Conservation (phyloP, 2,329 filamentous ascomycete genomes). For the Microascus cirrosus region DNA sequence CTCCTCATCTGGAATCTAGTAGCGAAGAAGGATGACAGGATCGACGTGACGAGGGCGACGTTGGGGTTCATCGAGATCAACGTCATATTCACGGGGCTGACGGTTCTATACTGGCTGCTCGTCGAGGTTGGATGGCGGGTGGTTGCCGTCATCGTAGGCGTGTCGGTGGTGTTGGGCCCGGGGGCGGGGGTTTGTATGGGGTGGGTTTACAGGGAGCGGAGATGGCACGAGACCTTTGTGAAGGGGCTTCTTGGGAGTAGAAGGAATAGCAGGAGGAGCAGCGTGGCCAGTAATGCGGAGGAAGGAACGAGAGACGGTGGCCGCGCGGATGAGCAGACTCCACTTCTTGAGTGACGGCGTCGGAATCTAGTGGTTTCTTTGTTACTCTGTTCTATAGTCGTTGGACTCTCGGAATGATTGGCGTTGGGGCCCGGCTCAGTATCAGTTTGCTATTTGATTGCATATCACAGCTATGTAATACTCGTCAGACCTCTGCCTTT, state of each 20-base stretch:
- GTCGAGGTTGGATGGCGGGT: constrained; percentile 35
- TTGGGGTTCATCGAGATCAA: constrained; percentile 36
- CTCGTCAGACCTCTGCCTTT: neutral
- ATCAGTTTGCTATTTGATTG: neutral
- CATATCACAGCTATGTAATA: neutral
- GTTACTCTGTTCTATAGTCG: neutral
- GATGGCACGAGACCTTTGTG: constrained; percentile 4
- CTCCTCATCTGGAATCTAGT: constrained; percentile 26
- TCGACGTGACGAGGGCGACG: constrained; percentile 36
- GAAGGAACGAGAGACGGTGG: constrained; percentile 4
- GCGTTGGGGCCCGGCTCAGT: neutral
- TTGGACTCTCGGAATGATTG: neutral
- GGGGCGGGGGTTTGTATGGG: constrained; percentile 24
- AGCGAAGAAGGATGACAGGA: constrained; percentile 29
- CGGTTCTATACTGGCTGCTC: constrained; percentile 41
- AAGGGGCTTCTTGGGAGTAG: neutral
- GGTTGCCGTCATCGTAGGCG: constrained; percentile 18
- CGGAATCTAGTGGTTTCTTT: neutral
- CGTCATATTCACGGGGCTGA: constrained; percentile 29
- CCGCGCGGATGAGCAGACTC: constrained; percentile 19
- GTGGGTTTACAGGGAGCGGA: constrained; percentile 25
- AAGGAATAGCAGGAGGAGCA: neutral
- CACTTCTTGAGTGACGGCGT: constrained; percentile 16
- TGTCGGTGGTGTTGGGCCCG: constrained; percentile 21
- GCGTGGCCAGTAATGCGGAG: neutral